Evolutionary conservation across 495 filamentous ascomycete species (phyloP).

Genomic region (Neurospora sp.): DNA sequence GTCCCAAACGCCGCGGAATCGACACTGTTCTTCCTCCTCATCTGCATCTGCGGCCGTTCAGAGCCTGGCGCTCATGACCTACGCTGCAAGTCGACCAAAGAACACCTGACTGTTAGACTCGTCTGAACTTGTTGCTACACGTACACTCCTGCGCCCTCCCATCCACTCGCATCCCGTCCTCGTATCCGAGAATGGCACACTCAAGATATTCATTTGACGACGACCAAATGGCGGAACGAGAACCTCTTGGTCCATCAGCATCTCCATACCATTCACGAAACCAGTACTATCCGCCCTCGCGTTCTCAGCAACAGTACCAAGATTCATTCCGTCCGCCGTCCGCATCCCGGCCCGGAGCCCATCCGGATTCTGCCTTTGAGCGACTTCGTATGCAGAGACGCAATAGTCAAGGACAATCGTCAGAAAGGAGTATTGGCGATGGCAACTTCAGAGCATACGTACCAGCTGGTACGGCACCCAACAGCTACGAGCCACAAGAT

Average conservation of each 20-base stretch:
- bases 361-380: conserved; percentile 34
- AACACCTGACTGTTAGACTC: neutral
- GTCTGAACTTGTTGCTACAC: neutral
- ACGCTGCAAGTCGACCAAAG: neutral
- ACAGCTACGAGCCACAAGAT: conserved; percentile 5
- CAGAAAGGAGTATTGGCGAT: conserved; percentile 4
- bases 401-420: conserved; percentile 21
- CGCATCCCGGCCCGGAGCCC: conserved; percentile 22
- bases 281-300: conserved; percentile 11
- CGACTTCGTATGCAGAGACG: conserved; percentile 28
- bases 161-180: neutral
- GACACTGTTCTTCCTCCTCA: neutral
- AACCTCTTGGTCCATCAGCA: conserved; percentile 22
- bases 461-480: conserved; percentile 2
- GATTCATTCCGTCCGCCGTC: conserved; percentile 16
- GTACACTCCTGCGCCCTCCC: neutral
- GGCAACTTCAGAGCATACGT: conserved; percentile 8
- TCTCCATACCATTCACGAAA: conserved; percentile 5
- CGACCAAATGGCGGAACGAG: conserved; percentile 24
- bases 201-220: conserved; percentile 21
- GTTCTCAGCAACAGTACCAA: conserved; percentile 13
- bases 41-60: neutral
- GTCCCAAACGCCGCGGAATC: neutral
- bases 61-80: neutral
- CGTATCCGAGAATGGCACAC: conserved; percentile 14